Conservation (phyloP, 2,329 filamentous ascomycete species). For the Colletotrichum karsti region DNA sequence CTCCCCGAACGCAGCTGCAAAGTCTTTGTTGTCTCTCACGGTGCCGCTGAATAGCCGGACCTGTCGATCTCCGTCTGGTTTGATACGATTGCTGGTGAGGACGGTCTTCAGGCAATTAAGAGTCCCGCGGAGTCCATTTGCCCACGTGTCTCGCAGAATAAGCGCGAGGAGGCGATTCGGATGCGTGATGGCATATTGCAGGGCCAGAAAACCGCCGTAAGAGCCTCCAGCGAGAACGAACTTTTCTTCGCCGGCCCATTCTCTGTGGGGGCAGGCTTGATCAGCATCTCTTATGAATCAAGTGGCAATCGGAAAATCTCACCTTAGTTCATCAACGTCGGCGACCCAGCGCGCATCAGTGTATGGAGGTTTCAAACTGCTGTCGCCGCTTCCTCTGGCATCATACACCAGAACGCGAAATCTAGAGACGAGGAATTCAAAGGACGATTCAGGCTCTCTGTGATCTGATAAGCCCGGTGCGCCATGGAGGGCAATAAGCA, state of each 20-base stretch:
- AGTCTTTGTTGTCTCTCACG: constrained; percentile 29
- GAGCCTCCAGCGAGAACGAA: constrained; percentile 35
- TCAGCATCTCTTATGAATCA: neutral
- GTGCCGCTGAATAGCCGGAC: constrained; percentile 32
- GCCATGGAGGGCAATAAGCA: constrained; percentile 34
- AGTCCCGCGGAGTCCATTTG: constrained; percentile 25
- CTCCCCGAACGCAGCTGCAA: constrained; percentile 26
- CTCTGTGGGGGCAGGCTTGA: constrained; percentile 13
- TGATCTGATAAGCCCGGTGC: constrained; percentile 34
- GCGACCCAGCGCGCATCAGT: constrained; percentile 35
- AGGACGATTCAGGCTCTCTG: constrained; percentile 29
- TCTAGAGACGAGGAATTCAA: constrained; percentile 29
- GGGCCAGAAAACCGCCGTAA: constrained; percentile 33
- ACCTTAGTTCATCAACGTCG: constrained; percentile 36
- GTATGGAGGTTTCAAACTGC: constrained; percentile 32
- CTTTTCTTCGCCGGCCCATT: constrained; percentile 30
- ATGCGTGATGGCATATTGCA: constrained; percentile 33
- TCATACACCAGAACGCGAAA: constrained; percentile 35
- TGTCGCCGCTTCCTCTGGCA: constrained; percentile 34
- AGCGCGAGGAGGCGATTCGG: constrained; percentile 31
- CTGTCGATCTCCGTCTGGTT: constrained; percentile 30
- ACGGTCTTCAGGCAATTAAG: constrained; percentile 27
- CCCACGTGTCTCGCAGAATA: constrained; percentile 33
- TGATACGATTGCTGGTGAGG: constrained; percentile 25
- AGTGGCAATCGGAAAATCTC: neutral